Base-by-base conservation (phyloP, 2,329 filamentous ascomycete species). In the Clonostachys rosea region DNA sequence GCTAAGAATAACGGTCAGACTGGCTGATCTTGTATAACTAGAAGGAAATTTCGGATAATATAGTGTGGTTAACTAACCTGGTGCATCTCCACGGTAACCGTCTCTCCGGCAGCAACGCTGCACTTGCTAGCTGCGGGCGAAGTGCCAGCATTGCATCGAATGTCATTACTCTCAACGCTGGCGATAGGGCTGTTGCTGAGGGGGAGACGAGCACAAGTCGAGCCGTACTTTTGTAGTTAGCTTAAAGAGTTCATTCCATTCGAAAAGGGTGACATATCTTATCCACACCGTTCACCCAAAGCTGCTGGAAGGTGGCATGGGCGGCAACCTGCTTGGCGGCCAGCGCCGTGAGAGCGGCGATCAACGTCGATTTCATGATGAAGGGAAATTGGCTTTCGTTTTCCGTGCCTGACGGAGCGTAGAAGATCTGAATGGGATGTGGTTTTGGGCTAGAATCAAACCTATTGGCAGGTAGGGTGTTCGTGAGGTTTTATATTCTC, bases 81-180 rank as follows among this genome's bases (percentile, higher is more conserved):
- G 62, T 82, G 78, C 74, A 82, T 81, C 61, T 81, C 78, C 8
- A 80, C 67, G 0, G 76, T 79, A 13, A 81, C 69, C 1, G 65
- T 74, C 5, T 64, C 62, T 4, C 76, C 75, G 4, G 74, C 73
- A 33, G 62, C 59, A 33, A 76, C 73, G 17, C 64, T 56, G 56
- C 75, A 79, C 53, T 75, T 73, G 13, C 61, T 63, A 2, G 62
- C 49, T 5, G 68, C 63, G 13, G 61, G 55, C 5, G 58, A 58
- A 6, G 68, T 61, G 30, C 66, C 66, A 14, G 61, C 65, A 49
- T 77, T 77, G 56, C 75, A 78, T 35, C 69, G 63, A 17, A 77
- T 61, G 49, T 69, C 68, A 41, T 56, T 63, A 11, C 67, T 62
- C 12, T 58, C 57, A 16, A 76, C 70, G 52, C 71, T 65, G 12